These are phyloP conservation scores for Trichoderma hamatum DNA, from an alignment of 2,329 filamentous ascomycete species.

Conservation along the genomic window DNA sequence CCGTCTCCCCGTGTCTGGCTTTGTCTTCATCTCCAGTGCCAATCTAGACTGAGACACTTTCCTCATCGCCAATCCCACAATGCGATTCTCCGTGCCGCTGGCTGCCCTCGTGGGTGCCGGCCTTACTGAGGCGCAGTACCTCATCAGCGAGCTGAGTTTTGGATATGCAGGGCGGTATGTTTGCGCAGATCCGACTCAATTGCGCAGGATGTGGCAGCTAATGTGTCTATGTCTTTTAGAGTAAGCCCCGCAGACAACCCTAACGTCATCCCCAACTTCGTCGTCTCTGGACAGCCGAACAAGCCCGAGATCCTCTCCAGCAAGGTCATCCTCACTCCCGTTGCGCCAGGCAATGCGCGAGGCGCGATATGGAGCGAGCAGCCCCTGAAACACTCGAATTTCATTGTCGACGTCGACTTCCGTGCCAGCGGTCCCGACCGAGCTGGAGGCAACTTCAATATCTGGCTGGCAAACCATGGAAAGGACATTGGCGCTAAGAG, in stretches of 20 bases:
- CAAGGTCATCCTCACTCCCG: conserved; percentile 87
- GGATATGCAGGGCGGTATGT: conserved; percentile 67
- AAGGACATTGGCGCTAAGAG: conserved; percentile 69
- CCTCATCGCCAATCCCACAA: conserved; percentile 37
- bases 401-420: conserved; percentile 85
- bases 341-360: conserved; percentile 81
- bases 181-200: background rate
- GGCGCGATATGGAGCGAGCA: conserved; percentile 79
- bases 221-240: conserved; percentile 43
- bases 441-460: conserved; percentile 84
- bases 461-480: conserved; percentile 84
- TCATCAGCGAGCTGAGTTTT: conserved; percentile 77
- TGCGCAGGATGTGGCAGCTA: background rate
- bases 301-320: conserved; percentile 75
- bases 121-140: conserved; percentile 63
- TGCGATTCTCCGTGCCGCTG: conserved; percentile 49
- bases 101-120: conserved; percentile 50
- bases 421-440: conserved; percentile 83
- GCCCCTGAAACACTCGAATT: conserved; percentile 65
- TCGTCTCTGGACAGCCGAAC: conserved; percentile 56
- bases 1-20: background rate
- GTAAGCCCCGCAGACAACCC: conserved; percentile 64
- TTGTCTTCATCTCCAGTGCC: background rate
- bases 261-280: conserved; percentile 57
- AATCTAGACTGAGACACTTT: background rate